These are phyloP conservation scores for Elsinoe perseae DNA, from an alignment of 2,329 filamentous ascomycete genomes.

Conservation along the genomic window DNA sequence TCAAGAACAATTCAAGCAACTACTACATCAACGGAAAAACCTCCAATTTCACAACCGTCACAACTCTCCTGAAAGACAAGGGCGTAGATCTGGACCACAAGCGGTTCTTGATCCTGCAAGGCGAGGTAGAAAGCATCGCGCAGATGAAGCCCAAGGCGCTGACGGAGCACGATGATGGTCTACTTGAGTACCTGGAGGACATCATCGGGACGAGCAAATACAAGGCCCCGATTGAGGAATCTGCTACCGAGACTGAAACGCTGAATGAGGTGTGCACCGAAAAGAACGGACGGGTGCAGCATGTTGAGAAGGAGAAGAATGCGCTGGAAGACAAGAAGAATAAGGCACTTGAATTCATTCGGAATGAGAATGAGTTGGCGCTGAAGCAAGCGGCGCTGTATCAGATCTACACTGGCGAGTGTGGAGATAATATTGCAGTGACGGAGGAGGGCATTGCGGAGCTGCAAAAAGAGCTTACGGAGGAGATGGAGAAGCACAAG, in stretches of 20 bases:
- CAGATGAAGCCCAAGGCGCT: constrained; percentile 98
- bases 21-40: constrained; percentile 91
- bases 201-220: constrained; percentile 99
- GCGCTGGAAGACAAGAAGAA: constrained; percentile 93
- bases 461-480: constrained; percentile 77
- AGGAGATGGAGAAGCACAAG: constrained; percentile 83
- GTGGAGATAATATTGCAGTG: constrained; percentile 78
- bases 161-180: constrained; percentile 90
- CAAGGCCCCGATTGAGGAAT: constrained; percentile 92
- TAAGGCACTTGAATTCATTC: constrained; percentile 79
- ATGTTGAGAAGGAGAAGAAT: constrained; percentile 95
- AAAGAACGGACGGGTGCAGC: constrained; percentile 90
- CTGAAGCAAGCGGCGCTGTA: constrained; percentile 87
- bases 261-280: constrained; percentile 93
- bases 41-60: constrained; percentile 88
- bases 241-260: constrained; percentile 78
- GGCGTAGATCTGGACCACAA: constrained; percentile 97
- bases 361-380: constrained; percentile 85
- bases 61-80: constrained; percentile 72
- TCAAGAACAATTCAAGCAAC: constrained; percentile 97
- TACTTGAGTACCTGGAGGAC: constrained; percentile 94
- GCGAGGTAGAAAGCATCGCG: constrained; percentile 95
- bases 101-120: constrained; percentile 92
- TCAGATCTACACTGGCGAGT: constrained; percentile 83
- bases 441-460: constrained; percentile 86